Base-by-base conservation (phyloP, 116 monocot species). In the Dioscorea cayenensis region DNA sequence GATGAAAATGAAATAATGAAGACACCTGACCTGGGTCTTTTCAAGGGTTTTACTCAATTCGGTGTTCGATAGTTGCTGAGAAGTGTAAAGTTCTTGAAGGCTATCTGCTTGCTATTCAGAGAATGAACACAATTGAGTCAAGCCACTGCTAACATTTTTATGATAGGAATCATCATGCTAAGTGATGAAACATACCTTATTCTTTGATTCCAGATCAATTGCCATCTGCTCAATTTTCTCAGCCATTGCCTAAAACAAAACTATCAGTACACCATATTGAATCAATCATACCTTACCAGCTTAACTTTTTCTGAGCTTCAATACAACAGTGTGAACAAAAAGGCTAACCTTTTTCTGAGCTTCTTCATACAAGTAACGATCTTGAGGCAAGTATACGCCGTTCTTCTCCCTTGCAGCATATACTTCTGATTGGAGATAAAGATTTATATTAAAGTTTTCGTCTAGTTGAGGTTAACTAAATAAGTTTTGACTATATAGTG, bases 321-420 rank as follows among this genome's bases (percentile, higher is more conserved):
- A 55, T 3, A 55, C 5, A 55, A 55, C 0, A 19, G 14, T 5
- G 55, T 2, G 55, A 55, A 55, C 5, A 18, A 32, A 5, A 20
- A 20, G 18, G 72, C 3, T 29, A 73, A 96, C 96, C 90, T 97
- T 97, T 76, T 93, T 97, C 68, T 86, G 86, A 61, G 90, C 84
- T 88, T 97, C 90, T 60, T 97, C 97, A 27, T 83, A 86, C 49
- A 90, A 63, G 72, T 84, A 97, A n/a, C 90, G 92, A 62, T 97
- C 97, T 49, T 83, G 84, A 70, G 91, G 97, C 43, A 99, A 89
- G 63, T 99, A 99, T 28, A 99, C 85, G 19, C 97, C 97, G 80
- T 99, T 99, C 78, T 99, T 99, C 79, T 99, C 97, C 76, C 94
- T 88, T 70, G 85, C 90, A 82, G 94, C 94, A 87, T 78, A 91